A percentile compares a stretch with the other conserved stretches of the same genome.
These are phyloP conservation scores for Saccharomycopsis sp. DNA, from an alignment of 805 yeast species.

Conservation along the genomic window DNA sequence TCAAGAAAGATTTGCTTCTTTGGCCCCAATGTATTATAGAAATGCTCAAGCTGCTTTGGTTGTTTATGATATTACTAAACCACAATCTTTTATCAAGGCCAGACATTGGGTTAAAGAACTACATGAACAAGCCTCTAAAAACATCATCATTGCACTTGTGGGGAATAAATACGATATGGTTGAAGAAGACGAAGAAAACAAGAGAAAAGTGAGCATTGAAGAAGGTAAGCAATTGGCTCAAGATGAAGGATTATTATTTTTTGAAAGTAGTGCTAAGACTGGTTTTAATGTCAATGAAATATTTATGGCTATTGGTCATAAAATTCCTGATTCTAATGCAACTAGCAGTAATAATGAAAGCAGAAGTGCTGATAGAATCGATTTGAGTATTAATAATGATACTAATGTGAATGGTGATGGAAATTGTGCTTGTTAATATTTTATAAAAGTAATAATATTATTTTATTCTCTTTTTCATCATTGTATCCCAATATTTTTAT, in stretches of 20 bases:
- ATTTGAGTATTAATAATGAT: constrained; percentile 27
- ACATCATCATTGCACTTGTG: constrained; percentile 83
- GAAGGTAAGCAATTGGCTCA: constrained; percentile 85
- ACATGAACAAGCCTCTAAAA: constrained; percentile 90
- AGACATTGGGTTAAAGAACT: constrained; percentile 97
- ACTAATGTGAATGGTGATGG: constrained; percentile 18
- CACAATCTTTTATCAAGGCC: constrained; percentile 89
- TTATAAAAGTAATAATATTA: too few species aligned
- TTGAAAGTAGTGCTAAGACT: constrained; percentile 92
- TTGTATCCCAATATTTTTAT: too few species aligned
- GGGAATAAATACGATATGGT: constrained; percentile 87
- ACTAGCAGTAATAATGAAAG: background rate
- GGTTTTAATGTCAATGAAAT: constrained; percentile 85
- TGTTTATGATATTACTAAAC: constrained; percentile 91
- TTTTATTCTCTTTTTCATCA: too few species aligned
- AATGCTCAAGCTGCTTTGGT: constrained; percentile 96
- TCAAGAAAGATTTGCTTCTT: constrained; percentile 90
- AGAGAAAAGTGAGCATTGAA: constrained; percentile 70
- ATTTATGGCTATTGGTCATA: constrained; percentile 79
- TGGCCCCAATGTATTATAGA: constrained; percentile 96
- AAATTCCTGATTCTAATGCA: constrained; percentile 45
- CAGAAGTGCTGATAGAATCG: constrained; percentile 25
- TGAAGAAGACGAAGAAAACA: constrained; percentile 27
- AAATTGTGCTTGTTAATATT: constrained; percentile 27
- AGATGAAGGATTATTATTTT: constrained; percentile 83